Evolutionary conservation across 352 stramenopile species (phyloP), one percentile per base, ranked within the genome.

Genomic region (Pythium coloratum): DNA sequence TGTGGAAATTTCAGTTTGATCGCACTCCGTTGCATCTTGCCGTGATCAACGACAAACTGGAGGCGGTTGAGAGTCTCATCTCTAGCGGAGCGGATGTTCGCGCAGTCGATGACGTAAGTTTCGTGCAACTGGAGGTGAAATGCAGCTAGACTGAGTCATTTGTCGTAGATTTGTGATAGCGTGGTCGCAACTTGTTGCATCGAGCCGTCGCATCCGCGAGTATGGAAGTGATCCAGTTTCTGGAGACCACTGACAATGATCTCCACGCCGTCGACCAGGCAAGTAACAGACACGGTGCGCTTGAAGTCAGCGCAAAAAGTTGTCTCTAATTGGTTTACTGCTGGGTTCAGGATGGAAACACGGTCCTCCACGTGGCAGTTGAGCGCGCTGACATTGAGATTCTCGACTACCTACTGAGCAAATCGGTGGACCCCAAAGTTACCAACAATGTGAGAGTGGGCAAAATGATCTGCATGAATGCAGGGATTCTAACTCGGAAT

Each of bases 211-310:
- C 38, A 16, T 44, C 5, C 38, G 38, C 38, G 38, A 44, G 38
- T 16, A 2, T 68, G 2, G 9, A 54, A 18, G 28, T 68, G 13
- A 59, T 59, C 53, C 12, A 59, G 32, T 40, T 46, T 9, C 33
- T 59, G 30, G 53, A 59, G 32, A n/a, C 28, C 6, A 9, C n/a
- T 46, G 53, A 9, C 8, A 14, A 28, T 12, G 16, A 28, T 6
- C 10, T 59, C 3, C 28, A 3, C 14, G 14, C 13, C 13, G 18
- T 26, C 24, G 53, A 28, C 13, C 34, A 26, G 53, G 53, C 46
- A 38, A 32, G 46, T 28, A 2, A 30, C 6, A 6, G n/a, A 5
- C 24, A 18, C 46, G 46, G 5, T 32, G 6, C 2, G 2, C 46
- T 26, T 26, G 13, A 16, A 36, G n/a, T n/a, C n/a, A n/a, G n/a